Evolutionary conservation across 345 rosid species (phyloP), one percentile per base, ranked within the genome.

Genomic region (Geranium brycei): DNA sequence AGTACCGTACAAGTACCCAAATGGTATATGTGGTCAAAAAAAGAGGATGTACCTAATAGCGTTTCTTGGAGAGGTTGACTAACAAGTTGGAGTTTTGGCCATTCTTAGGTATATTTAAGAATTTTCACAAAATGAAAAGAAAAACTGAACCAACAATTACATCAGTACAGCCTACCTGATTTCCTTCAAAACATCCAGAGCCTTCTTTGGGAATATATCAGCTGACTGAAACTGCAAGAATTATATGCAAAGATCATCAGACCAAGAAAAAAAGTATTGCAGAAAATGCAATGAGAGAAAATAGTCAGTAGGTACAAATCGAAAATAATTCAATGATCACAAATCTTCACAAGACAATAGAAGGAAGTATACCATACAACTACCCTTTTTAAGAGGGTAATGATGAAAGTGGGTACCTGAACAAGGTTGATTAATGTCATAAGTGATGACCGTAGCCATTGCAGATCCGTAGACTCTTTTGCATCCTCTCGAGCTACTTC

Each of bases 371-470:
- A 11, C 15, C 53, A 47, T 47, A 47, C 28, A 23, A 13, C 53
- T 47, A 47, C 53, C 53, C 3, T 47, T 47, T 47, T 8, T 47
- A 11, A 3, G 0, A 47, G 14, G 7, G 11, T 11, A 47, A 47
- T 2, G 13, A 47, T 47, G 53, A 47, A 8, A 51, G 51, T 64
- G 31, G 41, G 57, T 78, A 93, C 99, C 99, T 93, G 96, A 78
- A 90, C 84, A 60, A 90, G 80, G 75, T 79, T 88, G 67, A 93
- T 74, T 69, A 93, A 70, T 23, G 89, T 80, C 85, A 93, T 76
- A 58, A 88, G 59, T 17, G 92, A 79, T 76, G 82, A 68, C 64
- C 91, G 87, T 69, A 83, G 69, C 83, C 87, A 86, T 19, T 78
- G 89, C 62, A 76, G 76, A 71, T 83, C 96, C 72, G 81, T 73